Conservation (phyloP, 2,329 filamentous ascomycete species). For the Lasiodiplodia hormozganensis region DNA sequence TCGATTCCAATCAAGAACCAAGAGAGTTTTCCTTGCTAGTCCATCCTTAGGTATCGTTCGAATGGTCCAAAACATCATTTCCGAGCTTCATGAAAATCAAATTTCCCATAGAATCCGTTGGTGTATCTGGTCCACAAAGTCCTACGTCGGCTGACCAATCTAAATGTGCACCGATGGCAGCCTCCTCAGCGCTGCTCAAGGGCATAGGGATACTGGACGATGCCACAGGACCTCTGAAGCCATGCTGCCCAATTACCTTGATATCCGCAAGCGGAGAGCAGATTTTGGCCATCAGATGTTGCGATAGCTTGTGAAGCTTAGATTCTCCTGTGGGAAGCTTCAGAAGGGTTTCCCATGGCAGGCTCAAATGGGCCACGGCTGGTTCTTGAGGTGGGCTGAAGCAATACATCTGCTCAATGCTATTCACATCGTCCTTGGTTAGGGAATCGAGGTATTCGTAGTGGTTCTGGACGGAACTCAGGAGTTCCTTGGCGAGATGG, state of each 20-base stretch:
- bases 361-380: neutral
- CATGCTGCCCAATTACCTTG: neutral
- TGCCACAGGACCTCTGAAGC: neutral
- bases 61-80: neutral
- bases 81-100: neutral
- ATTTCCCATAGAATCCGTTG: neutral
- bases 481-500: slow-evolving; percentile 1
- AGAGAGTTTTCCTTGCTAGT: too few species aligned
- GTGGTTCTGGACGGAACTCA: slow-evolving; percentile 6
- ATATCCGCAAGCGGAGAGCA: slow-evolving; percentile 31
- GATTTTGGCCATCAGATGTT: slow-evolving; percentile 31
- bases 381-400: neutral
- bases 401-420: neutral
- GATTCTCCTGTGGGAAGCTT: slow-evolving; percentile 28
- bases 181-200: neutral
- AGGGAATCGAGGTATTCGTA: slow-evolving; percentile 17
- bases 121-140: neutral
- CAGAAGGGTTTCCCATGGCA: slow-evolving; percentile 32
- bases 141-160: neutral
- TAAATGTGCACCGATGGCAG: neutral
- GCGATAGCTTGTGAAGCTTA: slow-evolving; percentile 31
- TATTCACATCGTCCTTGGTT: neutral
- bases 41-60: too few species aligned
- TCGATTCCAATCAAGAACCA: too few species aligned
- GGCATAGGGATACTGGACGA: neutral